Percentiles rank a stretch among this genome's conserved stretches.
phyloP scores from a whole-genome alignment of 352 stramenopile genomes.

The Blastocystis sp. region DNA sequence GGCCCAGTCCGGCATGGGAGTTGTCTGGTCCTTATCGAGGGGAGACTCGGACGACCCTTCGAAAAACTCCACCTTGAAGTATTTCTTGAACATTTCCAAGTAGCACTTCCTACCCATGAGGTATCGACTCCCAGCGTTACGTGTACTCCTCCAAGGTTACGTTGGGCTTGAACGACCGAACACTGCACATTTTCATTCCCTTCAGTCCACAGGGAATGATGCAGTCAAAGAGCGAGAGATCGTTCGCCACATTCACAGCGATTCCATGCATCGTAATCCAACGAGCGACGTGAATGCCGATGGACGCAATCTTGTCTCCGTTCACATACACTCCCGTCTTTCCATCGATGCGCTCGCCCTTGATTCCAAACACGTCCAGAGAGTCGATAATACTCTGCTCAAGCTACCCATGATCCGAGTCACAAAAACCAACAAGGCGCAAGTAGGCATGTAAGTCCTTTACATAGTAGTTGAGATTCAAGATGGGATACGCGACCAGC shows the following conservation, averaged over 20 bases:
- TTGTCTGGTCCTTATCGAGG: slow-evolving; percentile 18
- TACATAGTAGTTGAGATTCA: slow-evolving; percentile 56
- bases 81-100: slow-evolving; percentile 39
- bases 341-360: slow-evolving; percentile 17
- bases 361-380: slow-evolving; percentile 42
- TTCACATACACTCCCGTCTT: slow-evolving; percentile 57
- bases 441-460: slow-evolving; percentile 55
- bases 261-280: slow-evolving; percentile 57
- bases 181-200: slow-evolving; percentile 54
- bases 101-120: slow-evolving; percentile 26
- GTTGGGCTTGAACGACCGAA: slow-evolving; percentile 35
- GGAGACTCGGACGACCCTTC: background rate
- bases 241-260: slow-evolving; percentile 48
- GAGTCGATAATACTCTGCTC: slow-evolving; percentile 51
- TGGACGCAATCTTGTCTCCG: slow-evolving; percentile 53
- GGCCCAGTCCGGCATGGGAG: background rate
- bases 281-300: slow-evolving; percentile 51
- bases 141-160: slow-evolving; percentile 49
- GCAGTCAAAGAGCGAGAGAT: slow-evolving; percentile 47
- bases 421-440: background rate
- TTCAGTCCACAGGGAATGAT: slow-evolving; percentile 56
- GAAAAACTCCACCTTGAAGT: slow-evolving; percentile 51
- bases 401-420: background rate
- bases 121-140: background rate
- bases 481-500: slow-evolving; percentile 54